Base-by-base conservation (phyloP, 176 grass and related monocot species). In the Aegilops speltoides region DNA sequence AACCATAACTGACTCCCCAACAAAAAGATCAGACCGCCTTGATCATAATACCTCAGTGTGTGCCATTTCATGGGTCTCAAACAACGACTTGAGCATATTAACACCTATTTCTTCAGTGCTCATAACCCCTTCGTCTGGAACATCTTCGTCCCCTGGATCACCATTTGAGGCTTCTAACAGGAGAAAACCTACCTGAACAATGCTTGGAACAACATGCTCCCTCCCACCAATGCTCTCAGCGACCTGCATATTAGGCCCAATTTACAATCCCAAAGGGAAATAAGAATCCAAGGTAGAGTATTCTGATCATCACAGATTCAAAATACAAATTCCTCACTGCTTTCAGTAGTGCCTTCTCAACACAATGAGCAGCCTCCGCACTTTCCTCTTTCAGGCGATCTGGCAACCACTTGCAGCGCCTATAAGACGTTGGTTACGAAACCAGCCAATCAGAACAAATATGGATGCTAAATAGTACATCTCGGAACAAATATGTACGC, bases 351-450 rank as follows among this genome's bases (percentile, higher is more conserved):
- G 93, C 91, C 87, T 89, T 89, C 91, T 98, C 87, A 8, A 93
- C 81, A 36, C 71, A 83, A 6, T 75, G 83, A 57, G 89, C 86
- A 65, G 89, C 87, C 87, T 70, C 64, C 2, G 81, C n/a, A 22
- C 77, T 92, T 36, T 98, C 89, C 63, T 89, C 89, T 89, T 89
- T 88, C 25, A 95, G 43, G 45, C 82, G 80, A 87, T 93, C 82
- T 3, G 93, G 87, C 77, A 95, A 87, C 95, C 95, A 98, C 34
- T 98, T 94, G 88, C 89, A 93, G 73, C 78, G 38, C 87, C 95
- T 98, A 82, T 72, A 82, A 83, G 46, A 87, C 24, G 72, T 17
- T 5, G 9, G 7, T 14, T 22, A 66, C 16, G 62, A 20, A 81
- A 45, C 61, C 78, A 80, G 52, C 6, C 40, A 79, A 23, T 88